Evolutionary conservation across 768 basidiomycete species (phyloP).

Genomic region (Agaricus blazei): DNA sequence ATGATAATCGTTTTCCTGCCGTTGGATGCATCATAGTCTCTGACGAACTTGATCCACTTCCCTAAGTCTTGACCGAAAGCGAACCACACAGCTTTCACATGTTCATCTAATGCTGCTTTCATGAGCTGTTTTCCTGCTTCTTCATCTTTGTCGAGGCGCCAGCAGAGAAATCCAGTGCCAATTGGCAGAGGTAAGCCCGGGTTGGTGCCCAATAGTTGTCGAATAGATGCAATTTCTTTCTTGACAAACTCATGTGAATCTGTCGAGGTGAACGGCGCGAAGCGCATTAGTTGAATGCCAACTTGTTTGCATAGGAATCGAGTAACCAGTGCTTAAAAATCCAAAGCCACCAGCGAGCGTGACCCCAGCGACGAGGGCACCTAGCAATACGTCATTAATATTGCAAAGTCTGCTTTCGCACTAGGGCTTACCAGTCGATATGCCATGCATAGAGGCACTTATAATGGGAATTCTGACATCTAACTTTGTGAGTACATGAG

Average conservation of each 20-base stretch:
- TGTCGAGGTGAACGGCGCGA: slow-evolving; percentile 41
- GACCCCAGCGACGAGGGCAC: slow-evolving; percentile 53
- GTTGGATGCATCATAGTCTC: slow-evolving; percentile 42
- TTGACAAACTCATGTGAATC: slow-evolving; percentile 29
- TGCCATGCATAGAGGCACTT: slow-evolving; percentile 67
- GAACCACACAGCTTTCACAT: slow-evolving; percentile 69
- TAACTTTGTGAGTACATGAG: slow-evolving; percentile 15
- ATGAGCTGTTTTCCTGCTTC: slow-evolving; percentile 37
- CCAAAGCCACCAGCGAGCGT: slow-evolving; percentile 71
- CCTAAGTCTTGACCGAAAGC: slow-evolving; percentile 58
- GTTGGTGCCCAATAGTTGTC: slow-evolving; percentile 31
- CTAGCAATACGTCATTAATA: slow-evolving; percentile 19
- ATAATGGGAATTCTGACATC: slow-evolving; percentile 58
- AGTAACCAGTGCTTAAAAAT: slow-evolving; percentile 60
- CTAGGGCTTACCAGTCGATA: slow-evolving; percentile 44
- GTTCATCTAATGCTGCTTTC: slow-evolving; percentile 43
- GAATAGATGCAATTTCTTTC: slow-evolving; percentile 51
- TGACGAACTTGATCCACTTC: slow-evolving; percentile 58
- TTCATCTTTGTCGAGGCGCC: slow-evolving; percentile 55
- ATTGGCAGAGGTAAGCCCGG: slow-evolving; percentile 41
- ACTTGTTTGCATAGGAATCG: neutral
- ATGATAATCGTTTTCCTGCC: slow-evolving; percentile 47
- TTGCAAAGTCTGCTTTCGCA: neutral
- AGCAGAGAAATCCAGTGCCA: slow-evolving; percentile 73
- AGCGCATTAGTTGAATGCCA: neutral